Base-by-base conservation (phyloP, 2,329 filamentous ascomycete genomes). In the Didymella keratinophila region DNA sequence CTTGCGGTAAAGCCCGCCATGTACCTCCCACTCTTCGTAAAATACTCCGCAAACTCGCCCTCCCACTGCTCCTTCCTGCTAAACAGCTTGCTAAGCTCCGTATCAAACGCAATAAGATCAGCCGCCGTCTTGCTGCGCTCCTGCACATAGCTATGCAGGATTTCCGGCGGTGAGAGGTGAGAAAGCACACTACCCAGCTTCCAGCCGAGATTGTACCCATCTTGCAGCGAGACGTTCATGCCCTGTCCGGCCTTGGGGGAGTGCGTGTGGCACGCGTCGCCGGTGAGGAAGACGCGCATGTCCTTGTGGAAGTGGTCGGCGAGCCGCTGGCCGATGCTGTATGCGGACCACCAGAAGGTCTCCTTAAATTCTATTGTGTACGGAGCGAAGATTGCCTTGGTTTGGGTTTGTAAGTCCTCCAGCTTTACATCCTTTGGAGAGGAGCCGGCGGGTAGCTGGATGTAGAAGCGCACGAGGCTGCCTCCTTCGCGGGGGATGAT, bases 341-440 rank as follows among this genome's bases (percentile, higher is more conserved):
- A 92, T 42, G 87, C 86, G 44, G 88, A 89, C 78, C 91, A 92
- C 88, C 89, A 92, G 18, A 75, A 88, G 79, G 85, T 87, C 52
- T 83, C 81, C 0, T 79, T 79, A 50, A 86, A 80, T 0, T 86
- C 82, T 61, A 88, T 78, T 0, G 67, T 60, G 55, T 86, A 88
- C 0, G 86, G 86, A 0, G 72, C 61, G 49, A 89, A 83, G 39
- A 88, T 84, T 0, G 73, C 75, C 34, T 78, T 75, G 0, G 86
- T 85, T 0, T 81, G 79, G 3, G 76, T 64, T 55, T 88, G 85
- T 1, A 89, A 74, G 39, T 84, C 79, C 23, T 80, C 79, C 0
- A 87, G 74, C 2, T 74, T 83, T 34, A 89, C 83, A 20, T 81
- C 78, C 56, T 80, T 83, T 1, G 83, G 79, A 2, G 80, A 79